Evolutionary conservation across 306 rosid genomes (phyloP).

Genomic region (Fagus sylvatica): DNA sequence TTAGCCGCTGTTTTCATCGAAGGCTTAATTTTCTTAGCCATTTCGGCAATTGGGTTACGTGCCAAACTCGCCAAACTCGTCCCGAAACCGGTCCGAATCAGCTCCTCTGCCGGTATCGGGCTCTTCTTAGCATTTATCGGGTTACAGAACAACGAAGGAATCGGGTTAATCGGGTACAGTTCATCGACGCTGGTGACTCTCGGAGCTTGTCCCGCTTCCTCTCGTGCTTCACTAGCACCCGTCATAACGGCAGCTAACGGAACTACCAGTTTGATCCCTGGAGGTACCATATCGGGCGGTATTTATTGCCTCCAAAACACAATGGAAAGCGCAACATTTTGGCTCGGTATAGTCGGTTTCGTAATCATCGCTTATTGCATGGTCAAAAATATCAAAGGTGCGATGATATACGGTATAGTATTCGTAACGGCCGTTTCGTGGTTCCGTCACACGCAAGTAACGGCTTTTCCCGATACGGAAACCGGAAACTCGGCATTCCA

Average conservation of each 20-base stretch:
- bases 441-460: conserved; percentile 76
- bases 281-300: conserved; percentile 63
- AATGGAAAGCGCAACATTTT: conserved; percentile 92
- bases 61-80: conserved; percentile 78
- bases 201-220: conserved; percentile 69
- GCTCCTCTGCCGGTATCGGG: conserved; percentile 97
- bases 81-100: conserved; percentile 87
- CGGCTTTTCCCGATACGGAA: conserved; percentile 65
- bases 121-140: conserved; percentile 93
- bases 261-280: conserved; percentile 48
- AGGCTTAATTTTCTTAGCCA: conserved; percentile 61
- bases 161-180: conserved; percentile 78
- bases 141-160: conserved; percentile 77
- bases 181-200: conserved; percentile 70
- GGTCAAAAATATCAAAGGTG: conserved; percentile 77
- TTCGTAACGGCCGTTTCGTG: conserved; percentile 87
- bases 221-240: conserved; percentile 66
- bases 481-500: conserved; percentile 57
- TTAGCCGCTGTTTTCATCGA: conserved; percentile 87
- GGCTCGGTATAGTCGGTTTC: conserved; percentile 90
- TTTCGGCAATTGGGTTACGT: conserved; percentile 74
- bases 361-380: conserved; percentile 73
- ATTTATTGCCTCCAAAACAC: conserved; percentile 54
- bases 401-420: conserved; percentile 89
- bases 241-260: conserved; percentile 61